Percentiles rank a stretch among this genome's conserved stretches.
Evolutionary conservation across 2,329 filamentous ascomycete species (phyloP).

Genomic region (Epichloe amarillans): DNA sequence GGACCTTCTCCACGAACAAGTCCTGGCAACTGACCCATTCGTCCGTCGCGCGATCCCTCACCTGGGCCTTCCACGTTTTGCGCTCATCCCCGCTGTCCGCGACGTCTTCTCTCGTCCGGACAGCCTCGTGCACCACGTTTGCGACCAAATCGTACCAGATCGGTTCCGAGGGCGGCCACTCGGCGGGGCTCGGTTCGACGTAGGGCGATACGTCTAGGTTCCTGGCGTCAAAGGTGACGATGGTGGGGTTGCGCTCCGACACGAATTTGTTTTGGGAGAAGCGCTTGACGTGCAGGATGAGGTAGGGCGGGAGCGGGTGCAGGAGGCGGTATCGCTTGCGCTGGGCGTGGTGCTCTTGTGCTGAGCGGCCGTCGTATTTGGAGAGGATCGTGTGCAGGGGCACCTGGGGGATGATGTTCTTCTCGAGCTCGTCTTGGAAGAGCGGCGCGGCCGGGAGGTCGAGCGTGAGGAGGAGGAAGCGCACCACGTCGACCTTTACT

Average conservation of each 20-base stretch:
- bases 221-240: constrained; percentile 85
- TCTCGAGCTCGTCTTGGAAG: constrained; percentile 88
- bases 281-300: constrained; percentile 91
- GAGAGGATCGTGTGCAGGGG: constrained; percentile 69
- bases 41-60: constrained; percentile 65
- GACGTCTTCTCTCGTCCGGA: constrained; percentile 66
- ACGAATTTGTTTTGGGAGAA: constrained; percentile 97
- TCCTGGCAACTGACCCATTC: constrained; percentile 94
- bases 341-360: constrained; percentile 80
- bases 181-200: constrained; percentile 69
- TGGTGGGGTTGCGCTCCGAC: constrained; percentile 88
- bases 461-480: constrained; percentile 84
- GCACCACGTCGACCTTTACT: constrained; percentile 62
- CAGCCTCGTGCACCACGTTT: constrained; percentile 81
- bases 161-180: constrained; percentile 62
- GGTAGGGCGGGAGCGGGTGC: constrained; percentile 80
- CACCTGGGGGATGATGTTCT: constrained; percentile 86
- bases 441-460: constrained; percentile 85
- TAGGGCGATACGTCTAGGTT: constrained; percentile 79
- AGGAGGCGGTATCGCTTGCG: constrained; percentile 80
- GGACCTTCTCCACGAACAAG: constrained; percentile 78
- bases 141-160: constrained; percentile 93
- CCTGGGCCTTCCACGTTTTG: constrained; percentile 89
- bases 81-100: constrained; percentile 77
- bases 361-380: constrained; percentile 83